Percentiles rank a stretch among this genome's conserved stretches.
phyloP scores from a whole-genome alignment of 805 yeast genomes.

The Candida ficus region DNA sequence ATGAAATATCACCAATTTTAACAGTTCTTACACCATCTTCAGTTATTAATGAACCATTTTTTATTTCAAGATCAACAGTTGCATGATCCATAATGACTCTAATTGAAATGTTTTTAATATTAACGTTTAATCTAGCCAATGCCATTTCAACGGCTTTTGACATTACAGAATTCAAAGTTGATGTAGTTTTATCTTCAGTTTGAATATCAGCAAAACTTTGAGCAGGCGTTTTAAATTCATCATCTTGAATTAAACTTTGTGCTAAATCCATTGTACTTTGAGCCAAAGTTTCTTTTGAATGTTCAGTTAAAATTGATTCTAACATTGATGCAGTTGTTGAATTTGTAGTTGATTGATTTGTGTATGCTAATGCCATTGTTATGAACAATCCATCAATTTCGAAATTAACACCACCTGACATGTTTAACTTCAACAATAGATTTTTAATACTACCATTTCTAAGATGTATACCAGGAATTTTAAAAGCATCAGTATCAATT shows the following conservation, averaged over 20 bases:
- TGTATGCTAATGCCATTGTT: constrained; percentile 33
- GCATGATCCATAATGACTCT: constrained; percentile 43
- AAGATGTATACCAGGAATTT: constrained; percentile 57
- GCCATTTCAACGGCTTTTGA: constrained; percentile 64
- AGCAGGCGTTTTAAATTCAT: constrained; percentile 9
- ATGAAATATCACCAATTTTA: constrained; percentile 33
- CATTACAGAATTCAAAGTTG: constrained; percentile 52
- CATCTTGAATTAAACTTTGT: constrained; percentile 35
- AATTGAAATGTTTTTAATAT: constrained; percentile 41
- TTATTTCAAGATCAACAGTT: constrained; percentile 31
- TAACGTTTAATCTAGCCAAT: constrained; percentile 51
- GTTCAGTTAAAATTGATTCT: constrained; percentile 19
- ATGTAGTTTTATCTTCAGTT: constrained; percentile 13
- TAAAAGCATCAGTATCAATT: constrained; percentile 66
- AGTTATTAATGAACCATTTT: constrained; percentile 31
- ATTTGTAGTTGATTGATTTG: constrained; percentile 1
- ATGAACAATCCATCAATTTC: constrained; percentile 52
- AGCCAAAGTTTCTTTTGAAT: constrained; percentile 47
- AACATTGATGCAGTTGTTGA: constrained; percentile 12
- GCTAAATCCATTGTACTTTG: constrained; percentile 76
- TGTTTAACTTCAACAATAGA: constrained; percentile 54
- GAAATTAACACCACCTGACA: constrained; percentile 66
- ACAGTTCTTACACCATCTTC: constrained; percentile 43
- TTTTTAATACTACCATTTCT: constrained; percentile 55
- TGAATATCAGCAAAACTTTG: constrained; percentile 20